phyloP scores from a whole-genome alignment of 1,284 basidiomycete species.

The Taiwanofungus camphoratus region DNA sequence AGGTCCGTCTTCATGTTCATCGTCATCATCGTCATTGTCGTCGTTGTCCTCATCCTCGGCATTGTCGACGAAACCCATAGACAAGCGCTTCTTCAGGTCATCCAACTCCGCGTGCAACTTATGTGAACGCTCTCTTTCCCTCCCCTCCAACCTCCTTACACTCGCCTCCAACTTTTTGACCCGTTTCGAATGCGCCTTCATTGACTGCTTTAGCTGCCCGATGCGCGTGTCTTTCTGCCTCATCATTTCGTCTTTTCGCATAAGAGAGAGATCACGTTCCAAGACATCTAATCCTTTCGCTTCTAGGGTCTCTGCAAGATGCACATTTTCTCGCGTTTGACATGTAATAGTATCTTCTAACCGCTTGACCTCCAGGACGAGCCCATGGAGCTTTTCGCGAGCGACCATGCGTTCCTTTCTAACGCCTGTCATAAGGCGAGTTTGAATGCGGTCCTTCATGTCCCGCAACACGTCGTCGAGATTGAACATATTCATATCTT shows the following conservation, averaged over 20 bases:
- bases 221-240: neutral
- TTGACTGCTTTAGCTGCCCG: neutral
- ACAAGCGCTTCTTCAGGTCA: constrained; percentile 1
- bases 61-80: neutral
- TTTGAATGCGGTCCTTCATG: neutral
- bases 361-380: neutral
- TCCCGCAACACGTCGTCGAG: neutral
- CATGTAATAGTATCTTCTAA: neutral
- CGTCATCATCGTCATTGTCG: neutral
- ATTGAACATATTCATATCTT: no score
- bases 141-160: neutral
- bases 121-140: neutral
- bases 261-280: neutral
- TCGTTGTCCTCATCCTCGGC: neutral
- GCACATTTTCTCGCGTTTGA: neutral
- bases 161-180: neutral
- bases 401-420: neutral
- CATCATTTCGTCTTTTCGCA: neutral
- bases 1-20: neutral
- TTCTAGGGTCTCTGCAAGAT: neutral
- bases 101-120: neutral
- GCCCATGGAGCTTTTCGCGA: no score
- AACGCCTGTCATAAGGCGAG: neutral
- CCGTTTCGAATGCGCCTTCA: neutral
- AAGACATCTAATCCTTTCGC: neutral